Conservation (phyloP, 1,284 basidiomycete genomes). For the Trametes pubescens region DNA sequence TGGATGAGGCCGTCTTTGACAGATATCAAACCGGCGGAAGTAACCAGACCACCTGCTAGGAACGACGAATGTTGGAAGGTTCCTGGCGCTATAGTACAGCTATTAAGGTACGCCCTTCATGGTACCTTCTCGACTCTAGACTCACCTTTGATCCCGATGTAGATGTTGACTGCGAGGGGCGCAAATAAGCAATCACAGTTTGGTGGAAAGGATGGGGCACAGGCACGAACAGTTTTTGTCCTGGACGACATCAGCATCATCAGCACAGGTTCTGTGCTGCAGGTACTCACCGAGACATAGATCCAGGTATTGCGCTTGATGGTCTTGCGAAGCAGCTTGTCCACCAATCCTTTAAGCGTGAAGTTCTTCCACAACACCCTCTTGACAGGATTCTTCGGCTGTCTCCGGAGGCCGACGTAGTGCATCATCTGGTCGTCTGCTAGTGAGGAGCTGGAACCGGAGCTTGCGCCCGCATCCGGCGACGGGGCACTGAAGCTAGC, state of each 20-base stretch:
- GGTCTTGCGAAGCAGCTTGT: constrained; percentile 68
- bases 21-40: constrained; percentile 73
- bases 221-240: constrained; percentile 57
- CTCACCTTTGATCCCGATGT: constrained; percentile 73
- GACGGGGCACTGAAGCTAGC: constrained; percentile 37
- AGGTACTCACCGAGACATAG: constrained; percentile 62
- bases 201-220: neutral
- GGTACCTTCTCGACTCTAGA: constrained; percentile 2
- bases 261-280: neutral
- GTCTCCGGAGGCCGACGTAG: constrained; percentile 50
- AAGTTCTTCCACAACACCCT: constrained; percentile 54
- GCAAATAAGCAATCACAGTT: neutral
- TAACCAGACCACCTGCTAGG: constrained; percentile 64
- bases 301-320: constrained; percentile 74
- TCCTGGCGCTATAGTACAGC: constrained; percentile 53
- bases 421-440: constrained; percentile 57
- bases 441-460: constrained; percentile 22
- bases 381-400: constrained; percentile 49
- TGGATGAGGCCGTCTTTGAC: constrained; percentile 73
- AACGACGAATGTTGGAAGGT: constrained; percentile 79
- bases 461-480: constrained; percentile 22
- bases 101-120: neutral
- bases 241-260: constrained; percentile 33
- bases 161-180: constrained; percentile 62
- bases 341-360: constrained; percentile 61